phyloP scores from a whole-genome alignment of 192 early-diverging fungal genomes.

The Coemansia sp. region DNA sequence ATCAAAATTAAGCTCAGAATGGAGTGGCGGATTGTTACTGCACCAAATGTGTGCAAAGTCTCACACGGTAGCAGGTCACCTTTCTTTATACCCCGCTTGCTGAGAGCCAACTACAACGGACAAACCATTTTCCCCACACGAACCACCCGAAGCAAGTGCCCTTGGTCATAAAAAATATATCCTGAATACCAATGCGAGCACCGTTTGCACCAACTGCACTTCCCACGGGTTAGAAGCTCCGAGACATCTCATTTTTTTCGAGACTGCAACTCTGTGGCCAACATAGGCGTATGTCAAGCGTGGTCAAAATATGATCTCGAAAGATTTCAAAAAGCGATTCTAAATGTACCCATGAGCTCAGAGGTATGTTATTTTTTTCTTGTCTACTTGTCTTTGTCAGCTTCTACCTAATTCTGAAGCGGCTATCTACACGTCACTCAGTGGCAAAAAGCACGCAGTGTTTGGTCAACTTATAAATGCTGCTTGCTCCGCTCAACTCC shows the following conservation, averaged over 20 bases:
- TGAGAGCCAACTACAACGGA: neutral
- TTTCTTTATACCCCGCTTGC: neutral
- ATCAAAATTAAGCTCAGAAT: neutral
- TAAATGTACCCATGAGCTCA: slow-evolving; percentile 2
- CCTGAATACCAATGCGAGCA: neutral
- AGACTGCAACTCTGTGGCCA: neutral
- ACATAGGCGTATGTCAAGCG: neutral
- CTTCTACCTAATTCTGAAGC: neutral
- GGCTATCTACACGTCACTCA: neutral
- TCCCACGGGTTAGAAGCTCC: neutral
- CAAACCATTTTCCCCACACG: neutral
- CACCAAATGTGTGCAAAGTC: neutral
- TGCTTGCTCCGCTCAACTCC: neutral
- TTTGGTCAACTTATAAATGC: neutral
- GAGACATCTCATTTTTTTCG: slow-evolving; percentile 3
- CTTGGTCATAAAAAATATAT: neutral
- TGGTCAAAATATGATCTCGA: slow-evolving; percentile 4
- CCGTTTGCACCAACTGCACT: neutral
- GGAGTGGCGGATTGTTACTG: neutral
- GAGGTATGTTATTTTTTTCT: neutral
- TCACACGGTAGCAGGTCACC: neutral
- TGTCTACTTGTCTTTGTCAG: neutral
- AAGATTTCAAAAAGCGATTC: slow-evolving; percentile 8
- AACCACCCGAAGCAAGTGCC: neutral
- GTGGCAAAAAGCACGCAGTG: neutral